phyloP scores from a whole-genome alignment of 2,329 filamentous ascomycete species.

The Sporothrix dimorphospora region DNA sequence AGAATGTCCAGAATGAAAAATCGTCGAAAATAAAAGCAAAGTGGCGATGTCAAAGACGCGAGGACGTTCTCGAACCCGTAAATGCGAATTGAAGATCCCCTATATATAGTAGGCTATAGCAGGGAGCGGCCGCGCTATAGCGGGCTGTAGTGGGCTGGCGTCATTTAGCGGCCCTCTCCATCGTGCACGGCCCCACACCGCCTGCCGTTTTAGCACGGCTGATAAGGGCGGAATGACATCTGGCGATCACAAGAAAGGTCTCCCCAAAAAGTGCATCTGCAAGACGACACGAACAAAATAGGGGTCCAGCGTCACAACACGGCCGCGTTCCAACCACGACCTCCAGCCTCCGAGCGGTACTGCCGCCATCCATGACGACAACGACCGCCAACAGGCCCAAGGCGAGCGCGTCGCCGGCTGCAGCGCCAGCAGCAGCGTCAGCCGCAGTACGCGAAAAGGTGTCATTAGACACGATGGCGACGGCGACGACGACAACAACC shows the following conservation, averaged over 20 bases:
- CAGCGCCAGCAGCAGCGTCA: conserved; percentile 11
- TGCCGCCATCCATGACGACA: conserved; percentile 31
- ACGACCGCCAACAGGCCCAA: conserved; percentile 29
- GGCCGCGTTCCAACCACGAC: neutral
- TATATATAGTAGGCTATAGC: conserved; percentile 3
- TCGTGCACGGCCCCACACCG: conserved; percentile 23
- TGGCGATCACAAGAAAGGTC: neutral
- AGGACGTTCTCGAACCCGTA: neutral
- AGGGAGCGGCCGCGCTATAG: neutral
- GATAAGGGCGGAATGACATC: conserved; percentile 15
- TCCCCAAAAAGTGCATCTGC: neutral
- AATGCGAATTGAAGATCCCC: neutral
- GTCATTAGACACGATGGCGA: neutral
- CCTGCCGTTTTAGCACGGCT: conserved; percentile 27
- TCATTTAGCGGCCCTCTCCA: conserved; percentile 16
- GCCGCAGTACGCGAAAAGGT: neutral
- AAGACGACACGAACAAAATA: conserved; percentile 6
- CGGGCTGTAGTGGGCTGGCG: conserved; percentile 13
- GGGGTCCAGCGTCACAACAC: conserved; percentile 1
- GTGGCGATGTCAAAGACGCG: neutral
- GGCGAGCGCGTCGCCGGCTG: conserved; percentile 18
- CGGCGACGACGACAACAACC: neutral
- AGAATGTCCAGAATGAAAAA: neutral
- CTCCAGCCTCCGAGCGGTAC: too few species aligned
- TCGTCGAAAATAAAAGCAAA: neutral